Percentiles rank a stretch among this genome's conserved stretches.
phyloP scores from a whole-genome alignment of 2,329 filamentous ascomycete species.

The Simplicillium aogashimaense region DNA sequence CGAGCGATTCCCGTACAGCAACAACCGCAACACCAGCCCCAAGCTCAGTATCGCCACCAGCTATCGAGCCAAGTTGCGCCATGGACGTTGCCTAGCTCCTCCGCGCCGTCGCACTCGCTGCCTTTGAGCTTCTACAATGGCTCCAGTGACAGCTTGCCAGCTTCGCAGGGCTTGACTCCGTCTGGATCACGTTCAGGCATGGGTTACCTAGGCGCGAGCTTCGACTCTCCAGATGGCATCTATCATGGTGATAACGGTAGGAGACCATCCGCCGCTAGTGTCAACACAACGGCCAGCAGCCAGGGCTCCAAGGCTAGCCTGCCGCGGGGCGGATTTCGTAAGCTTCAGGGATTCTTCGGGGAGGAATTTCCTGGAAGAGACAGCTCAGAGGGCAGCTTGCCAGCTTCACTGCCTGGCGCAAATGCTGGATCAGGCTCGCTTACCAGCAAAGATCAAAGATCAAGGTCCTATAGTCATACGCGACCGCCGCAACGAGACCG shows the following conservation, averaged over 20 bases:
- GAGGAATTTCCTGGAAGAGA: slow-evolving; percentile 73
- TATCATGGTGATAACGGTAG: slow-evolving; percentile 61
- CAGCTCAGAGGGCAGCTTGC: slow-evolving; percentile 62
- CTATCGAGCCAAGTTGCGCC: slow-evolving; percentile 42
- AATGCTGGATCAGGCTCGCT: not conserved
- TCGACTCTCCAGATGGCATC: slow-evolving; percentile 51
- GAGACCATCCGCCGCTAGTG: slow-evolving; percentile 79
- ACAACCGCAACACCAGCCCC: slow-evolving; percentile 32
- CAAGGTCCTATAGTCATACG: slow-evolving; percentile 51
- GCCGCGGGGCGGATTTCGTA: slow-evolving; percentile 64
- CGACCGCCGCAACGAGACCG: slow-evolving; percentile 55
- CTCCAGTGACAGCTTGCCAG: slow-evolving; percentile 59
- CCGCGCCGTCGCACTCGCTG: slow-evolving; percentile 26
- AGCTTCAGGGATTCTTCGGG: slow-evolving; percentile 84
- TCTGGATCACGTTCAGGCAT: slow-evolving; percentile 16
- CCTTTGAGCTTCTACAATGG: slow-evolving; percentile 63
- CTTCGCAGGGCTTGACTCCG: slow-evolving; percentile 58
- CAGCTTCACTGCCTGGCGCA: slow-evolving; percentile 27
- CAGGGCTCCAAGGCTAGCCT: slow-evolving; percentile 68
- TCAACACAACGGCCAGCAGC: slow-evolving; percentile 70
- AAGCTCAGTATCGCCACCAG: slow-evolving; percentile 26
- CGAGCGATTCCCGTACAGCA: slow-evolving; percentile 20
- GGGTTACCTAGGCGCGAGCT: slow-evolving; percentile 19
- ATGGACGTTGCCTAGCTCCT: slow-evolving; percentile 41
- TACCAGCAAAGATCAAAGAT: slow-evolving; percentile 45